Evolutionary conservation across 2,329 filamentous ascomycete species (phyloP).

Genomic region (Claviceps paspali): DNA sequence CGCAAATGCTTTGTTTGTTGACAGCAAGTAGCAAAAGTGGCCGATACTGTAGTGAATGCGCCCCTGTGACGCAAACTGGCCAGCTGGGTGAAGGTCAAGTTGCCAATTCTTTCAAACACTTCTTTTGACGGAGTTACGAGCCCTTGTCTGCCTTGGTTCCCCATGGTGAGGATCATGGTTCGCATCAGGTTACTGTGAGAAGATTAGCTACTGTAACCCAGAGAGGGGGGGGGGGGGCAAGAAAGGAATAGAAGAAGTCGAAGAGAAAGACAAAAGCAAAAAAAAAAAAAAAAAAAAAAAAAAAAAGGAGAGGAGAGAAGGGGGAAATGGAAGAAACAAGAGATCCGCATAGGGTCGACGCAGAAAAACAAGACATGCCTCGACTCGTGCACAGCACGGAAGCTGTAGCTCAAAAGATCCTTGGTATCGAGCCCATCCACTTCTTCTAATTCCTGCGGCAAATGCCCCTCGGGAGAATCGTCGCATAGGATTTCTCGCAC

Average conservation of each 20-base stretch:
- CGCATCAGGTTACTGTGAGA: conserved; percentile 54
- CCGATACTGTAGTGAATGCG: conserved; percentile 83
- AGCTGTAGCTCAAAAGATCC: conserved; percentile 85
- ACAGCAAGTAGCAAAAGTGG: conserved; percentile 74
- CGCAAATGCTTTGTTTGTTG: conserved; percentile 39
- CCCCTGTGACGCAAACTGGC: conserved; percentile 75
- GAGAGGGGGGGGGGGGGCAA: background rate
- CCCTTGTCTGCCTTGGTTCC: conserved; percentile 27
- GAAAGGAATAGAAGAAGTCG: too few relatives aligned
- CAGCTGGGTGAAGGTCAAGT: conserved; percentile 67
- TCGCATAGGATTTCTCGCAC: conserved; percentile 73
- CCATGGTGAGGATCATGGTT: conserved; percentile 39
- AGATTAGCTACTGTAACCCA: background rate
- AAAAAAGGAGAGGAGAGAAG: background rate
- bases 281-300: too few relatives aligned
- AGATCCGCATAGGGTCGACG: background rate
- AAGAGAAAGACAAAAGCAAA: too few relatives aligned
- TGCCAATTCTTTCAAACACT: conserved; percentile 52
- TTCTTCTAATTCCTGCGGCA: conserved; percentile 62
- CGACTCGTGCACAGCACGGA: conserved; percentile 86
- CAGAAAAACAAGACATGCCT: conserved; percentile 39
- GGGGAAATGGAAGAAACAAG: background rate
- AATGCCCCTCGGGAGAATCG: conserved; percentile 83
- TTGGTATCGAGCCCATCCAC: conserved; percentile 64
- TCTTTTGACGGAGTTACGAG: conserved; percentile 32